phyloP scores from a whole-genome alignment of 768 basidiomycete genomes.

The Suillus luteus region DNA sequence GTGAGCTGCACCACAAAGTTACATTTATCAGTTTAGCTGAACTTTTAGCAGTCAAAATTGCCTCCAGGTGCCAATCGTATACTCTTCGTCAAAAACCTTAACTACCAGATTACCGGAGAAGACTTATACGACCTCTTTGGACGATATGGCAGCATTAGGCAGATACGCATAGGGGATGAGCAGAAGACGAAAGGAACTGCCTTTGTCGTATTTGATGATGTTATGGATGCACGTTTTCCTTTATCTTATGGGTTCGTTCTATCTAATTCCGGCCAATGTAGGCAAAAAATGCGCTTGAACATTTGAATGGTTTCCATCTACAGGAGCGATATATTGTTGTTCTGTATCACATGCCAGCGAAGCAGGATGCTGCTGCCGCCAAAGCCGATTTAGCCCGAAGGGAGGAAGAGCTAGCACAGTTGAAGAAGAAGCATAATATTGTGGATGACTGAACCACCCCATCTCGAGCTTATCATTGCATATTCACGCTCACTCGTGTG shows the following conservation, averaged over 20 bases:
- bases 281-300: constrained; percentile 97
- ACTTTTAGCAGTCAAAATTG: constrained; percentile 65
- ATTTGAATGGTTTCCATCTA: constrained; percentile 96
- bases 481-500: constrained; percentile 21
- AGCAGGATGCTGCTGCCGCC: constrained; percentile 90
- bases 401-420: constrained; percentile 84
- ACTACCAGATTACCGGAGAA: constrained; percentile 90
- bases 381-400: constrained; percentile 90
- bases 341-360: constrained; percentile 96
- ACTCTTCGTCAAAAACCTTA: constrained; percentile 90
- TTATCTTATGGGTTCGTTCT: background rate
- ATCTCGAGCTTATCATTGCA: constrained; percentile 15
- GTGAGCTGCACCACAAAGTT: constrained; percentile 37
- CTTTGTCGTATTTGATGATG: constrained; percentile 95
- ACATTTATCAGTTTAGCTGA: constrained; percentile 3
- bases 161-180: constrained; percentile 92
- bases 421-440: constrained; percentile 87
- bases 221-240: constrained; percentile 77
- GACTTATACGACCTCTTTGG: constrained; percentile 97
- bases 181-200: constrained; percentile 94
- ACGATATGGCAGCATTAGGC: constrained; percentile 94
- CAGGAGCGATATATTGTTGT: constrained; percentile 99
- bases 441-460: constrained; percentile 60
- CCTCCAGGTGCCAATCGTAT: constrained; percentile 91
- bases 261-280: constrained; percentile 35